Evolutionary conservation across 1,284 basidiomycete species (phyloP), one percentile per base, ranked within the genome.

Genomic region (Kalmanozyma brasiliensis): DNA sequence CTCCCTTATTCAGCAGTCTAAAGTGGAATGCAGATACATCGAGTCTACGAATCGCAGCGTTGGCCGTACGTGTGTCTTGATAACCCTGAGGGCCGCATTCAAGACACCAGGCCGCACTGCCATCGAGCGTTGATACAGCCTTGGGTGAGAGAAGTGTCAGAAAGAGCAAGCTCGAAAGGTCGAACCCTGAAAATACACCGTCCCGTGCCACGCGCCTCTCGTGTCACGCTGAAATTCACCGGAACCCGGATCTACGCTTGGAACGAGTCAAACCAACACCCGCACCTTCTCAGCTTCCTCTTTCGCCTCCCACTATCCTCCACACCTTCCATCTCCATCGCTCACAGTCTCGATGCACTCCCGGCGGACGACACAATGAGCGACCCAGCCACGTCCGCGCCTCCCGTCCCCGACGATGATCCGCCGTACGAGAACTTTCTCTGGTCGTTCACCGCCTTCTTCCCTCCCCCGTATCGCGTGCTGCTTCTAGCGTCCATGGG

Each of bases 381-480:
- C 47, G 62, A 53, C 41, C 47, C 55, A 13, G 55, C 42, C 43
- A 33, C 46, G 13, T 46, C 62, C 30, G 42, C 46, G 29, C 48
- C 60, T 4, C 49, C 53, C 4, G 14, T 51, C 42, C 6, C 26
- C 6, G 53, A 40, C 11, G 35, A 52, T 40, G 58, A 55, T 47
- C 56, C 56, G 14, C 14, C 20, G 16, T 52, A 57, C 45, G 64
- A 61, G 26, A 33, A 42, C 16, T 30, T 57, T 19, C 47, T 57
- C 1, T 61, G 57, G 35, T 62, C 72, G 6, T 81, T 81, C 42
- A 76, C 75, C 10, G 69, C 63, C 14, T 70, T 65, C 19, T 65
- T 80, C 26, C 80, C 80, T 19, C 80, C 77, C 9, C 74, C 78
- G 4, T 79, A 79, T 44, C 73, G 80, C 30, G 76, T 80, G 16